These are phyloP conservation scores for Teunomyces cretensis DNA, from an alignment of 805 yeast species.

Conservation along the genomic window DNA sequence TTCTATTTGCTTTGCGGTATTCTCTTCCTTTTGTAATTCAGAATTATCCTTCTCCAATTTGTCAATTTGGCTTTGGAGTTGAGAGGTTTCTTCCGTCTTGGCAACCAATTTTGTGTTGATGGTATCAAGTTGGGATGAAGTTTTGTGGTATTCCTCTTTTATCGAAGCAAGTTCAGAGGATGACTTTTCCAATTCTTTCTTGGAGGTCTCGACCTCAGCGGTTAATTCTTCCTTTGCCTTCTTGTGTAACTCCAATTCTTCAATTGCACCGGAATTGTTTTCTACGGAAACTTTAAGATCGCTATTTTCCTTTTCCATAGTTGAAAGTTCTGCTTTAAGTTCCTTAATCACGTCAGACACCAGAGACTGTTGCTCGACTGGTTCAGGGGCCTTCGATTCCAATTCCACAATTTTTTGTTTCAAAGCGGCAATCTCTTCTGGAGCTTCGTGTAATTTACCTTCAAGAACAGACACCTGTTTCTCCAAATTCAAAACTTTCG, in stretches of 20 bases:
- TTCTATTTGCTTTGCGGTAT: background rate
- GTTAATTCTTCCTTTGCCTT: background rate
- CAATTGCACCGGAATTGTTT: background rate
- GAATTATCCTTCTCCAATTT: background rate
- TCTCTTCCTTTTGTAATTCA: background rate
- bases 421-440: conserved; percentile 1
- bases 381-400: background rate
- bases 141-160: background rate
- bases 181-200: background rate
- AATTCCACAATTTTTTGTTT: conserved; percentile 12
- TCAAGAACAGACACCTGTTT: conserved; percentile 6
- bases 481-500: conserved; percentile 6
- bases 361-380: background rate
- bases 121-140: background rate
- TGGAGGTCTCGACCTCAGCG: background rate
- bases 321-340: background rate
- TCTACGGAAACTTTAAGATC: background rate
- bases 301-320: background rate
- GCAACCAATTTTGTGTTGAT: background rate
- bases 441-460: background rate
- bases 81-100: background rate
- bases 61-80: background rate
- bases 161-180: background rate
- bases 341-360: background rate
- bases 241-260: conserved; percentile 2